Evolutionary conservation across 2,329 filamentous ascomycete species (phyloP), one percentile per base, ranked within the genome.

Genomic region (Pseudogymnoascus sp.): DNA sequence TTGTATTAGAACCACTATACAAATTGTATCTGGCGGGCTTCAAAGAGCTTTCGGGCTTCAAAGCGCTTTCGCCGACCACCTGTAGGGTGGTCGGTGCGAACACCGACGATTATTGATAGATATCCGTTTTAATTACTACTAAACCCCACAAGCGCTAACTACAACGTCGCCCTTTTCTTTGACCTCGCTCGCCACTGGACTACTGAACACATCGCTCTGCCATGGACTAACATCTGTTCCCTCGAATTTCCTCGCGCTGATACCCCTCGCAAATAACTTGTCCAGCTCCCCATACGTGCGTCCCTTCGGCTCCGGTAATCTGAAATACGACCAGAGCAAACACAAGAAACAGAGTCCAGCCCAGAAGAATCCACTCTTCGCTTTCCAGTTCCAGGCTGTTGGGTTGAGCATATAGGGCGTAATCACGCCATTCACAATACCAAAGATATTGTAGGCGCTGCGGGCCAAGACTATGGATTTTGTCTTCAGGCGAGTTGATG

Each of bases 341-440:
- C 90, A 95, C 63, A 86, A 76, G 77, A 92, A 91, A 78, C 90
- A 93, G 64, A 90, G 85, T 0, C 84, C 90, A 79, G 82, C 82
- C 91, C 91, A 96, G 80, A 96, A 95, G 77, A 96, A 95, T 28
- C 91, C 91, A 0, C 90, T 84, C 71, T 83, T 93, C 77, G 93
- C 93, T 67, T 85, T 81, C 92, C 92, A 96, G 76, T 95, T 80
- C 92, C 92, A 96, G 0, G 86, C 89, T 1, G 80, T 82, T 0
- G 92, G 91, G 77, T 96, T 96, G 51, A 96, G 81, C 92, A 96
- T 96, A 77, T 95, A 95, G 0, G 92, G 92, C 0, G 90, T 93
- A 45, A 96, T 76, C 4, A 96, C 87, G 62, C 85, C 87, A 72
- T 87, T 90, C 70, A 96, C 77, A 69, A 96, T 96, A 67, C 84